phyloP scores from a whole-genome alignment of 2,329 filamentous ascomycete species.

The Teratosphaeria viscida region DNA sequence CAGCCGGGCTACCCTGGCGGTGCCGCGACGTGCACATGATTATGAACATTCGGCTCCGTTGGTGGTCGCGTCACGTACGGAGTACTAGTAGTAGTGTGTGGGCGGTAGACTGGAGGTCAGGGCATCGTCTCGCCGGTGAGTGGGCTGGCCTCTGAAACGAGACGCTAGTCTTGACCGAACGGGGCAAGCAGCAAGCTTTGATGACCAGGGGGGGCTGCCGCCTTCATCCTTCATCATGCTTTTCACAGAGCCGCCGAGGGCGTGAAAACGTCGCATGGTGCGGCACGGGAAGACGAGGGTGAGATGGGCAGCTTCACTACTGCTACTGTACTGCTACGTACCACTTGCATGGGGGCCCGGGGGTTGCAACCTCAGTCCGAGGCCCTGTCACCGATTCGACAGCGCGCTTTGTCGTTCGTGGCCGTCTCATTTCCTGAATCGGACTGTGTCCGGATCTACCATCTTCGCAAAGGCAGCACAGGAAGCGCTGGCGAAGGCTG shows the following conservation, averaged over 20 bases:
- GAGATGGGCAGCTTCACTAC: constrained; percentile 7
- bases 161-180: neutral
- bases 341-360: neutral
- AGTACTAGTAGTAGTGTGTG: neutral
- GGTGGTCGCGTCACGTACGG: neutral
- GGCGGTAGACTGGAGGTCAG: neutral
- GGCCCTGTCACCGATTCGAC: neutral
- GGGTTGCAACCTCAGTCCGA: neutral
- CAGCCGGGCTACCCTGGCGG: neutral
- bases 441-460: constrained; percentile 11
- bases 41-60: neutral
- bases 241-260: constrained; percentile 4
- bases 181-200: neutral
- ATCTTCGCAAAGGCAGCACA: neutral
- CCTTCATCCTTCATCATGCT: neutral
- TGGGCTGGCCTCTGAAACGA: constrained; percentile 4
- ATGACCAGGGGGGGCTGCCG: neutral
- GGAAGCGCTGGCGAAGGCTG: neutral
- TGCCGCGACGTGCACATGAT: neutral
- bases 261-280: neutral
- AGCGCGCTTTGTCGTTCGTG: constrained; percentile 13
- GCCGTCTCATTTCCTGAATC: constrained; percentile 13
- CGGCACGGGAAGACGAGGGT: constrained; percentile 5
- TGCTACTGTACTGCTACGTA: constrained; percentile 7
- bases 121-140: neutral